A percentile compares a stretch with the other conserved stretches of the same genome.
phyloP scores from a whole-genome alignment of 306 rosid species.

The Acacia confusa region DNA sequence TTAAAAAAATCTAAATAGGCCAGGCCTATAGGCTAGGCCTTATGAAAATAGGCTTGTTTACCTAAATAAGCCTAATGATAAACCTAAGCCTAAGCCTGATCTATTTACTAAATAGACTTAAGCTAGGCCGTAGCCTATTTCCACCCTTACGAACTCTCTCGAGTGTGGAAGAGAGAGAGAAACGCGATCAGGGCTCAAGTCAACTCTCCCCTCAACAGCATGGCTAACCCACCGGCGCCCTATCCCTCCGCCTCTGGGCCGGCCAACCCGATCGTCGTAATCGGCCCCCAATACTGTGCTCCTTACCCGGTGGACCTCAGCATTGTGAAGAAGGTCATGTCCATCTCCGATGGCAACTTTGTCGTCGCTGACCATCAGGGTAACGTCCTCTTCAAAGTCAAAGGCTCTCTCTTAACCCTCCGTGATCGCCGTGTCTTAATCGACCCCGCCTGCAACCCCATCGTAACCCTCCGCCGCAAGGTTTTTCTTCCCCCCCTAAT shows the following conservation, averaged over 20 bases:
- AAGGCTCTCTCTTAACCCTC: slow-evolving; percentile 37
- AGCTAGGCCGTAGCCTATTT: too few species aligned
- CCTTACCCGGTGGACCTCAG: slow-evolving; percentile 44
- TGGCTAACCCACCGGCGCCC: background rate
- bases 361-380: slow-evolving; percentile 49
- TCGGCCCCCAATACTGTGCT: slow-evolving; percentile 50
- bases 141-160: too few species aligned
- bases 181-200: background rate
- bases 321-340: slow-evolving; percentile 40
- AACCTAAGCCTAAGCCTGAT: too few species aligned
- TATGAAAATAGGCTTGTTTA: too few species aligned
- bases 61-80: too few species aligned
- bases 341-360: slow-evolving; percentile 41
- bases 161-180: background rate
- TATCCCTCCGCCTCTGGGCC: background rate
- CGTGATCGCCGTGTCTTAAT: slow-evolving; percentile 47
- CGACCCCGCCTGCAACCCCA: slow-evolving; percentile 46
- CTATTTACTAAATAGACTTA: too few species aligned
- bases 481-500: slow-evolving; percentile 7
- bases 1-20: too few species aligned
- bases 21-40: too few species aligned
- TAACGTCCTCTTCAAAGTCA: slow-evolving; percentile 49
- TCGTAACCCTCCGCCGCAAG: slow-evolving; percentile 49
- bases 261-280: slow-evolving; percentile 9
- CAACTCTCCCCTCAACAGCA: background rate